phyloP scores from a whole-genome alignment of 2,329 filamentous ascomycete species.

The Fusarium mundagurra region DNA sequence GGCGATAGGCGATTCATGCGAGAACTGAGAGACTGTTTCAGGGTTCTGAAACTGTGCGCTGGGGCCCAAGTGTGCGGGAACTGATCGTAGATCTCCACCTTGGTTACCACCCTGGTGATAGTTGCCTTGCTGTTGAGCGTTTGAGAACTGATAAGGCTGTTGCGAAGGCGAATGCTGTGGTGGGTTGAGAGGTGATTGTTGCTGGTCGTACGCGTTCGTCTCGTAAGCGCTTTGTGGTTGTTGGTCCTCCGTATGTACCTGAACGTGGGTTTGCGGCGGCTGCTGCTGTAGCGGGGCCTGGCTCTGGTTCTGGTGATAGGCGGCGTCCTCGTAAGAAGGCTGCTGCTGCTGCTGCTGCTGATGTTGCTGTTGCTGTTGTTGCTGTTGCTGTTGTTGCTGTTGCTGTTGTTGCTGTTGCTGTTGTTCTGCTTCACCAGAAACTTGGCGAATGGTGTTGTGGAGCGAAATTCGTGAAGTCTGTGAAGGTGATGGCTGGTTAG shows the following conservation, averaged over 20 bases:
- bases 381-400: conserved; percentile 52
- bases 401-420: conserved; percentile 55
- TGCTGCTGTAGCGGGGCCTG: conserved; percentile 49
- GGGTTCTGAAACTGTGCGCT: conserved; percentile 55
- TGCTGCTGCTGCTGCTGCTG: conserved; percentile 51
- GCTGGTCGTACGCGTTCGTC: conserved; percentile 53
- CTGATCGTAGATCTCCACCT: conserved; percentile 48
- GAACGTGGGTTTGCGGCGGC: conserved; percentile 36
- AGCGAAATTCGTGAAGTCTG: conserved; percentile 52
- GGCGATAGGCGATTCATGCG: conserved; percentile 66
- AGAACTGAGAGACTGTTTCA: conserved; percentile 70
- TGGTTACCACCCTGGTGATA: conserved; percentile 45
- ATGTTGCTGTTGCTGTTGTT: conserved; percentile 50
- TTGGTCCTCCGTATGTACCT: conserved; percentile 34
- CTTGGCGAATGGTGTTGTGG: conserved; percentile 58
- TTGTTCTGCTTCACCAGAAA: conserved; percentile 56
- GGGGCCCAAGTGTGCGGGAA: conserved; percentile 49
- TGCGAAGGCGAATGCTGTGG: conserved; percentile 23
- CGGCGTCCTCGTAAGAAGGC: conserved; percentile 54
- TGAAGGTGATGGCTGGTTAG: conserved; percentile 52
- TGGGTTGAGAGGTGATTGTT: conserved; percentile 38
- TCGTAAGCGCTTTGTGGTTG: conserved; percentile 50
- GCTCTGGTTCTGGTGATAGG: conserved; percentile 46
- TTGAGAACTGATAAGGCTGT: conserved; percentile 40
- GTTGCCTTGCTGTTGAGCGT: conserved; percentile 48